phyloP scores from a whole-genome alignment of 2,329 filamentous ascomycete genomes.

The Ceratocystis destructans region DNA sequence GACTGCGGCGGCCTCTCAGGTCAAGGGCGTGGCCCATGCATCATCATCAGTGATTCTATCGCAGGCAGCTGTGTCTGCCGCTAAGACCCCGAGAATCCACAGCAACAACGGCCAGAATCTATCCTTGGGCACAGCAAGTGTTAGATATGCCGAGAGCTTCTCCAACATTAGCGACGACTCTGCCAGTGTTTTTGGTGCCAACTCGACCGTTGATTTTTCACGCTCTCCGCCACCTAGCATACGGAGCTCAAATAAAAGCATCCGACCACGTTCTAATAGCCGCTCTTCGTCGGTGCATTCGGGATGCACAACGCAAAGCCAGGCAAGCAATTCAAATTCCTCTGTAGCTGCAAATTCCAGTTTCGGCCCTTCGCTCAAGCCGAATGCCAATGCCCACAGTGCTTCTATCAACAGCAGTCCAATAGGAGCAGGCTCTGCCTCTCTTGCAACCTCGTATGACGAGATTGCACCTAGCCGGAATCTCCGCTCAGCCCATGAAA shows the following conservation, averaged over 20 bases:
- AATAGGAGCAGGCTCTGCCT: background rate
- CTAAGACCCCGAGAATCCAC: slow-evolving; percentile 20
- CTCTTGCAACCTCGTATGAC: background rate
- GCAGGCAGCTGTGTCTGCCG: slow-evolving; percentile 19
- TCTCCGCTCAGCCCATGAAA: slow-evolving; percentile 17
- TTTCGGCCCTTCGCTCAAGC: slow-evolving; percentile 15
- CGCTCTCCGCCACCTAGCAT: slow-evolving; percentile 44
- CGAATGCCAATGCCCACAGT: background rate
- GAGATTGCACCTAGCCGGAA: slow-evolving; percentile 6
- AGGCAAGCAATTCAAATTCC: background rate
- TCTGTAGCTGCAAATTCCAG: background rate
- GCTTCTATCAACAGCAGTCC: background rate
- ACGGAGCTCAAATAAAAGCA: slow-evolving; percentile 34
- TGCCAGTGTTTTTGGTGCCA: slow-evolving; percentile 37
- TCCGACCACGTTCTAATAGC: slow-evolving; percentile 11
- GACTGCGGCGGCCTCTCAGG: slow-evolving; percentile 50
- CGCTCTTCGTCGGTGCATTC: slow-evolving; percentile 18
- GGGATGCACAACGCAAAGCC: slow-evolving; percentile 9
- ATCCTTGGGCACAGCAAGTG: slow-evolving; percentile 29
- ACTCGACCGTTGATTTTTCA: slow-evolving; percentile 43
- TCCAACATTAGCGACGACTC: slow-evolving; percentile 46
- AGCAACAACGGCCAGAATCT: background rate
- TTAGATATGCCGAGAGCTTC: slow-evolving; percentile 31
- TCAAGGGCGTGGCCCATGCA: slow-evolving; percentile 52
- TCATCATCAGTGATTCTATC: slow-evolving; percentile 42